Conservation (phyloP, 805 yeast genomes). For the Spathaspora sp. region DNA sequence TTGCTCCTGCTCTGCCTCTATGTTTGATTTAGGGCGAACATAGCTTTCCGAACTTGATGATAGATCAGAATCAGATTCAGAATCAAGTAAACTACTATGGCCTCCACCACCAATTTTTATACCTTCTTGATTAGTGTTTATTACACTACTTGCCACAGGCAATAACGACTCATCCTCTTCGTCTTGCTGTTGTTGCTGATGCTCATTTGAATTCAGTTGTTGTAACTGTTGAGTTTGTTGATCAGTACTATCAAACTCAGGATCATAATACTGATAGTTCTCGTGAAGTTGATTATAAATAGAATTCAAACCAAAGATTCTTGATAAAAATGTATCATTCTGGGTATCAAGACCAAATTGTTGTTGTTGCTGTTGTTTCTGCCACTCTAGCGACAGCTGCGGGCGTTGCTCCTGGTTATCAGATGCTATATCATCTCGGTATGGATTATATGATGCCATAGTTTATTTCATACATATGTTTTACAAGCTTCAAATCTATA, state of each 20-base stretch:
- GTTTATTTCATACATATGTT: neutral
- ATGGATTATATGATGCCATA: neutral
- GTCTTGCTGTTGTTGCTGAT: constrained; percentile 1
- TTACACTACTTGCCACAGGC: constrained; percentile 2
- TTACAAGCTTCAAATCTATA: neutral
- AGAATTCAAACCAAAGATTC: constrained; percentile 57
- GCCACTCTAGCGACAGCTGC: neutral
- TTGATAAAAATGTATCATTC: constrained; percentile 54
- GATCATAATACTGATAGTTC: constrained; percentile 36
- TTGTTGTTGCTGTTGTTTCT: neutral
- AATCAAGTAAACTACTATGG: constrained; percentile 20
- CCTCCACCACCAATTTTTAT: neutral
- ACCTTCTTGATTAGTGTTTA: constrained; percentile 1
- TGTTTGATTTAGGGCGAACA: constrained; percentile 4
- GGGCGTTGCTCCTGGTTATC: neutral
- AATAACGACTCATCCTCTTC: neutral
- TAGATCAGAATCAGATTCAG: constrained; percentile 33
- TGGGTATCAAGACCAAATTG: neutral
- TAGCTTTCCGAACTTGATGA: constrained; percentile 17
- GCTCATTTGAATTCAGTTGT: constrained; percentile 1
- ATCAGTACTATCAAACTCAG: constrained; percentile 21
- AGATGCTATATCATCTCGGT: neutral
- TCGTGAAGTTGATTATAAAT: constrained; percentile 39
- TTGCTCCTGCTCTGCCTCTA: neutral
- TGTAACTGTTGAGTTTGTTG: constrained; percentile 7